Evolutionary conservation across 805 yeast species (phyloP), one percentile per base, ranked within the genome.

Genomic region (Huiozyma sinensis): DNA sequence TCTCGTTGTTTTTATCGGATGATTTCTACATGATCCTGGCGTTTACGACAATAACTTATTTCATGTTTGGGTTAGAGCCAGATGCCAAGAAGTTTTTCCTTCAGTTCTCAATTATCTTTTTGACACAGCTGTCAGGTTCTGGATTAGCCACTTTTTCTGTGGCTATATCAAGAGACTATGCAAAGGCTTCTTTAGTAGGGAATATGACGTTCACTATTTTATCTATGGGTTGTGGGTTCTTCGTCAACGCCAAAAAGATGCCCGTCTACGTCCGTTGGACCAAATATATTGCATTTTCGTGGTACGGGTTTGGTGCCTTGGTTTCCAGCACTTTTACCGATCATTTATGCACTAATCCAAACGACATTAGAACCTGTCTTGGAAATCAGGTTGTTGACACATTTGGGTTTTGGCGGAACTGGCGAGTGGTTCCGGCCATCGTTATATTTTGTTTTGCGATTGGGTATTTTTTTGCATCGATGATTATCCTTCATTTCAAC

Each of bases 251-350:
- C 1, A 67, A 69, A 6, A 70, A 76, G 1, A 72, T 85, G 78
- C 95, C 95, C 0, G 94, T 83, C 1, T 87, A 87, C 54, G 94
- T 86, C 7, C 69, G 86, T 33, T 86, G 95, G 95, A 72, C 81
- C 5, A 83, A 81, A 56, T 86, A 83, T 60, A 66, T 80, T 45
- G 80, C 90, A 0, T 83, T 75, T 56, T 70, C 81, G 42, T 87
- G 89, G 85, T 86, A 82, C 56, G 80, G 79, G 0, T 83, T 82
- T 61, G 92, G 92, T 2, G 79, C 79, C 1, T 54, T 80, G 45
- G 54, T 73, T 36, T 71, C 88, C 0, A 82, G 79, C 55, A 80
- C 84, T 51, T 86, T 75, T 56, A 68, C 82, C 1, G 75, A 71
- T 32, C 47, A 59, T 36, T 87, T 87, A 10, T 76, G 73, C 42